Base-by-base conservation (phyloP, 495 filamentous ascomycete species). In the Aspergillus incahuasiensis region DNA sequence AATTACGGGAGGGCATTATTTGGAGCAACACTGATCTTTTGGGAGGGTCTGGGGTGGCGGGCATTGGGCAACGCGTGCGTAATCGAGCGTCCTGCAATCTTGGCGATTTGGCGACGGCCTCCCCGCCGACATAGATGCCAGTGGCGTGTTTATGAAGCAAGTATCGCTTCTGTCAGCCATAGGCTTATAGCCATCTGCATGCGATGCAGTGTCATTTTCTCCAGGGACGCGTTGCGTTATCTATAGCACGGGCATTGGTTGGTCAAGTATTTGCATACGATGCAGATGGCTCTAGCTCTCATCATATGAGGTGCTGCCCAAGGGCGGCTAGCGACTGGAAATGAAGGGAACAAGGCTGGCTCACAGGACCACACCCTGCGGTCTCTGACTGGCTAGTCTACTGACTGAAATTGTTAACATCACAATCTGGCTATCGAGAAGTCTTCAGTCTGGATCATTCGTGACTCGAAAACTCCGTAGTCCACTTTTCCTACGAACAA, bases 281-380 rank as follows among this genome's bases (percentile, higher is more conserved):
- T 25, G 34, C 44, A n/a, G n/a, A 35, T 9, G 32, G 32, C 18
- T 35, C 41, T 15, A 20, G 20, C 21, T 48, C 34, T 11, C 21
- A 18, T 11, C 16, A 41, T 43, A 39, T 34, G 24, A 32, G 4
- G 20, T 52, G 46, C 18, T 16, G 28, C 32, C 22, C 25, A 22
- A 48, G 30, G 59, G 54, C 46, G 47, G 48, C 45, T 40, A 50
- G 38, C 11, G 40, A 43, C 45, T 42, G 34, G 34, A 46, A 34
- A 44, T 19, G 41, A 39, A 39, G 30, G 50, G 25, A 49, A 11
- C 15, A 46, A n/a, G 32, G 41, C 35, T 34, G 41, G 15, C 13
- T 1, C 42, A 22, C 12, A 55, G 25, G 55, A 58, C 47, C 39
- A 44, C 47, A 42, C 48, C 48, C 28, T 51, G 12, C 6, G 9